These are phyloP conservation scores for Penicillium rolfsii DNA, from an alignment of 2,329 filamentous ascomycete species.

Conservation along the genomic window DNA sequence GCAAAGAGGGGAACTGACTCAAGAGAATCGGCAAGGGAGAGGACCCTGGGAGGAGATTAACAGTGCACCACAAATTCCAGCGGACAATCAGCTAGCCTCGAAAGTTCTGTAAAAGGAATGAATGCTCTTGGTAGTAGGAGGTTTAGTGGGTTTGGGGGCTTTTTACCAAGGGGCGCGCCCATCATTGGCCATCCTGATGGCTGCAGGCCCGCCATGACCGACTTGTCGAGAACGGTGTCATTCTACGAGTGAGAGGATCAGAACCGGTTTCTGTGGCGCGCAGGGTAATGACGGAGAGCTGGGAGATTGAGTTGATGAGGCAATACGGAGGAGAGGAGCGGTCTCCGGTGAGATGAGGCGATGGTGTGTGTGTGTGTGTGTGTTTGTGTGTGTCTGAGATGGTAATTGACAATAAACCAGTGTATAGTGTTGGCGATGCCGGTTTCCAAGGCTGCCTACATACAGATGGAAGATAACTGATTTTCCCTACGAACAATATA, in stretches of 20 bases:
- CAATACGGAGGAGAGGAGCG: not conserved
- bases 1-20: not conserved
- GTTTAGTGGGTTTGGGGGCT: not conserved
- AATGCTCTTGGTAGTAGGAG: not conserved
- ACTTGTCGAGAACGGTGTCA: not conserved
- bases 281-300: not conserved
- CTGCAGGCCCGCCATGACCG: not conserved
- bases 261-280: conserved; percentile 5
- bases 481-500: no score
- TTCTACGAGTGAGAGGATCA: not conserved
- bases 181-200: not conserved
- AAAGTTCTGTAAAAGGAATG: no score
- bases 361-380: no score
- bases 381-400: not conserved
- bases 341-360: no score
- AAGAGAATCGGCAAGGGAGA: no score
- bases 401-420: not conserved
- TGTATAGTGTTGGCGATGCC: no score
- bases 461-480: no score
- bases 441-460: not conserved
- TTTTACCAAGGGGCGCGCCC: not conserved
- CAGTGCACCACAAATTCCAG: not conserved
- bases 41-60: not conserved
- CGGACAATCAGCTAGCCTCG: not conserved
- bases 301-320: no score